These are phyloP conservation scores for Botrytis aclada DNA, from an alignment of 2,329 filamentous ascomycete genomes.

Conservation along the genomic window DNA sequence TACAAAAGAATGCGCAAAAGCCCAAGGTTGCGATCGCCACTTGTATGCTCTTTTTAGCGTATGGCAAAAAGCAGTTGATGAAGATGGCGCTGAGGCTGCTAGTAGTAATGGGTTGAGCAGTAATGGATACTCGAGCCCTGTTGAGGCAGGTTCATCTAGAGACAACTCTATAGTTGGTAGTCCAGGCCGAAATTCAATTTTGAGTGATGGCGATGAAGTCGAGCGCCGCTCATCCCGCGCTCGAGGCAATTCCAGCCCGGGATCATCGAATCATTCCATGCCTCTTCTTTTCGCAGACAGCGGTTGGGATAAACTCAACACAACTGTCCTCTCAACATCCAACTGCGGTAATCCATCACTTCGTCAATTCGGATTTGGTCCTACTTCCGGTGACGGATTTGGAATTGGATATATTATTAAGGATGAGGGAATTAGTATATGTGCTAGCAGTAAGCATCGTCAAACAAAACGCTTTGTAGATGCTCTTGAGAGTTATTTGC, in stretches of 20 bases:
- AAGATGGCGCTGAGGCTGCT: constrained; percentile 55
- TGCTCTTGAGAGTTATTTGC: constrained; percentile 81
- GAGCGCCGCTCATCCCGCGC: constrained; percentile 31
- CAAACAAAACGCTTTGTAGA: constrained; percentile 91
- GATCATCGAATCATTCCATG: constrained; percentile 50
- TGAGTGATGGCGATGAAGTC: constrained; percentile 37
- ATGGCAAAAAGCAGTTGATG: constrained; percentile 87
- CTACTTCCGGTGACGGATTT: constrained; percentile 89
- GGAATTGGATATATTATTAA: constrained; percentile 99
- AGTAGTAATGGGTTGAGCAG: constrained; percentile 46
- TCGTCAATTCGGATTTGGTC: constrained; percentile 94
- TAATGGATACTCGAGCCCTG: constrained; percentile 59
- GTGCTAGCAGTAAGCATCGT: constrained; percentile 87
- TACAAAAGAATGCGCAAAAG: constrained; percentile 84
- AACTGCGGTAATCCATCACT: constrained; percentile 97
- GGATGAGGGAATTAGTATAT: constrained; percentile 84
- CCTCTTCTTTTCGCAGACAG: constrained; percentile 81
- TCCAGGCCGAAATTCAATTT: constrained; percentile 50
- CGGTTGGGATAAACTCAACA: constrained; percentile 95
- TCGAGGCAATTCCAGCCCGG: constrained; percentile 54
- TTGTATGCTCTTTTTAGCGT: constrained; percentile 91
- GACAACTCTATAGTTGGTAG: constrained; percentile 51
- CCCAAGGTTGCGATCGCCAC: constrained; percentile 86
- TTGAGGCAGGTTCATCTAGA: constrained; percentile 48
- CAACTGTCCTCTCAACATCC: constrained; percentile 90